phyloP scores from a whole-genome alignment of 2,329 filamentous ascomycete species.

The Teratosphaeria zuluensis region DNA sequence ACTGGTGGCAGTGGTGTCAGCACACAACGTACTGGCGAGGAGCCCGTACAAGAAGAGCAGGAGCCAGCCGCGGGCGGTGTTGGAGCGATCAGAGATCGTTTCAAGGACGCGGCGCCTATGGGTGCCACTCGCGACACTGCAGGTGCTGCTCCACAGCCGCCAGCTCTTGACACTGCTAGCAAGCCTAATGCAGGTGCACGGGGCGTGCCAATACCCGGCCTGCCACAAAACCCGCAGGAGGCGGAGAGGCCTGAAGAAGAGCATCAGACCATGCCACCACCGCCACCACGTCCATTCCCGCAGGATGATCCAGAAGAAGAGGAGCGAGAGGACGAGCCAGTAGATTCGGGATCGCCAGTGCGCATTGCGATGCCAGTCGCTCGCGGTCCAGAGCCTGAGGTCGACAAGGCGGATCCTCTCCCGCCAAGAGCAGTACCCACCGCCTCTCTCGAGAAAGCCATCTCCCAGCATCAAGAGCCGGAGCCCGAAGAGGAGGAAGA shows the following conservation, averaged over 20 bases:
- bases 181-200: conserved; percentile 55
- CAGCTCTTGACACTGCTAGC: conserved; percentile 56
- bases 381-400: conserved; percentile 42
- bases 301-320: conserved; percentile 19
- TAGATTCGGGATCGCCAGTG: conserved; percentile 59
- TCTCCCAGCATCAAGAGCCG: conserved; percentile 56
- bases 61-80: conserved; percentile 52
- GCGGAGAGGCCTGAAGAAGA: conserved; percentile 47
- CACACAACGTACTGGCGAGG: conserved; percentile 56
- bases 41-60: conserved; percentile 40
- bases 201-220: conserved; percentile 68
- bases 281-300: conserved; percentile 31
- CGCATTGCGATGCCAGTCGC: conserved; percentile 78
- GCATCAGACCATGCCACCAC: conserved; percentile 35
- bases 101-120: conserved; percentile 67
- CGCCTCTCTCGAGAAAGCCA: conserved; percentile 50
- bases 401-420: conserved; percentile 43
- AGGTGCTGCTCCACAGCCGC: conserved; percentile 40
- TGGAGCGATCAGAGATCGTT: conserved; percentile 68
- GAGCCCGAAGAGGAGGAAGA: conserved; percentile 53
- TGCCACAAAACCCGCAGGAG: conserved; percentile 47
- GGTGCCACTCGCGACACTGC: conserved; percentile 41
- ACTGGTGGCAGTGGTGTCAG: conserved; percentile 53
- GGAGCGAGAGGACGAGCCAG: conserved; percentile 29
- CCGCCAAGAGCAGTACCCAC: conserved; percentile 50